Evolutionary conservation across 306 rosid genomes (phyloP).

Genomic region (Malus asiatica): DNA sequence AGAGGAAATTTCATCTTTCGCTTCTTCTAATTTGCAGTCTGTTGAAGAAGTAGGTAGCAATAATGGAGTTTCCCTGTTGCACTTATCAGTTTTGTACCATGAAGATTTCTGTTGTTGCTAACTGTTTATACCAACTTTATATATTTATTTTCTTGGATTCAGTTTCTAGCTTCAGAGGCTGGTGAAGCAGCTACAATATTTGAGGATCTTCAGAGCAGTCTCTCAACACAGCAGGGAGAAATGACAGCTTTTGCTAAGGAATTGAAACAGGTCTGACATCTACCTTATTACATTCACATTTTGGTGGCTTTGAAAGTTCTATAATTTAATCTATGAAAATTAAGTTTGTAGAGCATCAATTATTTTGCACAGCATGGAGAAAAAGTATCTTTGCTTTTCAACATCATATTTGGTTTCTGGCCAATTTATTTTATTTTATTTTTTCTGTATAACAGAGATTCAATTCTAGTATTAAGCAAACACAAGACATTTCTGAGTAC

Average conservation of each 20-base stretch:
- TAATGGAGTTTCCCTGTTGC: not conserved
- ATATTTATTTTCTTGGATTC: slow-evolving; percentile 14
- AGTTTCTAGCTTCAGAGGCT: slow-evolving; percentile 67
- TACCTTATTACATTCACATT: not conserved
- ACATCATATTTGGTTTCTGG: slow-evolving; percentile 7
- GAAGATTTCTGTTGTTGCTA: not conserved
- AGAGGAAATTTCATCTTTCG: slow-evolving; percentile 59
- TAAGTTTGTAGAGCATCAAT: not conserved
- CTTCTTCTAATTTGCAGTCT: slow-evolving; percentile 54
- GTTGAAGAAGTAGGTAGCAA: slow-evolving; percentile 59
- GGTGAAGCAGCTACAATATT: slow-evolving; percentile 48
- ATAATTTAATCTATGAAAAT: not conserved
- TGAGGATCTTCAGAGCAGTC: slow-evolving; percentile 59
- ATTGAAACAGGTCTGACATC: slow-evolving; percentile 48
- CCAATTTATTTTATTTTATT: not conserved
- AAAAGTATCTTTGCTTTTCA: not conserved
- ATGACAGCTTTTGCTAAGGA: slow-evolving; percentile 60
- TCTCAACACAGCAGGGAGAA: slow-evolving; percentile 70
- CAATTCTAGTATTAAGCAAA: slow-evolving; percentile 48
- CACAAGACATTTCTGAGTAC: slow-evolving; percentile 55
- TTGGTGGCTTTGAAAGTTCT: not conserved
- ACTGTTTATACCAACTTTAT: not conserved
- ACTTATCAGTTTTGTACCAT: not conserved
- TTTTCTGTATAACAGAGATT: slow-evolving; percentile 40
- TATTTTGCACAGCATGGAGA: not conserved